Evolutionary conservation across 768 basidiomycete genomes (phyloP), one percentile per base, ranked within the genome.

Genomic region (Melanogaster broomeanus): DNA sequence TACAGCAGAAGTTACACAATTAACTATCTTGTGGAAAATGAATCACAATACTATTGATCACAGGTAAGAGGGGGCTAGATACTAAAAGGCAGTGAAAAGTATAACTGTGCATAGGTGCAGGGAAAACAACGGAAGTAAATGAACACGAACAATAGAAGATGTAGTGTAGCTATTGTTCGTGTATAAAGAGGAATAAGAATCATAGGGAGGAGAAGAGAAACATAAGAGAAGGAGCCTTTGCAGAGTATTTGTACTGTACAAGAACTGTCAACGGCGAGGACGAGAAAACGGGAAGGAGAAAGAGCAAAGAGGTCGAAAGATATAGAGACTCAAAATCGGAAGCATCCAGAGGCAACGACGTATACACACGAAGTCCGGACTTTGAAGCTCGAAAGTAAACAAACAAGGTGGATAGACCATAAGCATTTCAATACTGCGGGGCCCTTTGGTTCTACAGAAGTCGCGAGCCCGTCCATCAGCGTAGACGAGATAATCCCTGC

Each of bases 161-260:
- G 22, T 35, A 48, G 31, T 35, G 5, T 34, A 38, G 24, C 48
- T 6, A 44, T 44, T 28, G 50, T 41, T 19, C 25, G 35, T 39
- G 55, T 56, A 69, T 70, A 70, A 69, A 61, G 59, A 70, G 58
- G 60, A 70, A 69, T 69, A 69, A 68, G 63, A 58, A 65, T 55
- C 57, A 45, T 45, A 56, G 42, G 33, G 34, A 31, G 43, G 13
- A 44, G 50, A 47, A 25, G 45, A 31, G 28, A 40, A 31, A 31
- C 16, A 44, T 46, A 47, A 25, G 45, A 31, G 28, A 40, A 31
- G 15, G 35, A 30, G 51, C 42, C 31, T 48, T 45, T 48, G 63
- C 53, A 58, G 31, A 56, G 50, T 45, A 12, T 24, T 19, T 25
- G 47, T 61, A 61, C 22, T 53, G 52, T 62, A 61, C 63, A 59